phyloP scores from a whole-genome alignment of 2,329 filamentous ascomycete species.

The Botrytis deweyae region DNA sequence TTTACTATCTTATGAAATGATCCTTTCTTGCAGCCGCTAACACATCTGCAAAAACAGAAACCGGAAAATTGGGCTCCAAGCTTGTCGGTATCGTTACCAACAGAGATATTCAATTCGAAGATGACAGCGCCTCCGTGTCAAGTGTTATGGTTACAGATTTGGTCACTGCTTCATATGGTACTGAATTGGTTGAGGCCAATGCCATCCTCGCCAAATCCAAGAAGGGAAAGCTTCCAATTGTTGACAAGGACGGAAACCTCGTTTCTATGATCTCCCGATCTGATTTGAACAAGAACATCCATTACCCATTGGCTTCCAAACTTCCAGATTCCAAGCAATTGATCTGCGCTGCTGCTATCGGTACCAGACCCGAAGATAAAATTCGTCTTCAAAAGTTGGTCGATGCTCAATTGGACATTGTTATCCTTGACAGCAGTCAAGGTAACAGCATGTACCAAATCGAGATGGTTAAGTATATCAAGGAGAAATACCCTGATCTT shows the following conservation, averaged over 20 bases:
- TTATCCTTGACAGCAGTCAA: conserved; percentile 93
- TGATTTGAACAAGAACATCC: conserved; percentile 97
- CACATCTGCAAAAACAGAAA: conserved; percentile 57
- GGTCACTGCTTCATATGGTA: conserved; percentile 79
- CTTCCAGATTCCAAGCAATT: conserved; percentile 96
- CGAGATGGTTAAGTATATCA: conserved; percentile 96
- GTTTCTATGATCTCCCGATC: conserved; percentile 91
- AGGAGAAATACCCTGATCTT: conserved; percentile 77
- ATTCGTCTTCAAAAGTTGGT: conserved; percentile 80
- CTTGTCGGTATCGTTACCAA: conserved; percentile 97
- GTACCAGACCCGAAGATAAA: conserved; percentile 93
- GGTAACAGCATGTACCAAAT: conserved; percentile 99
- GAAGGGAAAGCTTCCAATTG: conserved; percentile 96
- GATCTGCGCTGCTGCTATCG: conserved; percentile 91
- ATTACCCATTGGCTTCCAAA: conserved; percentile 96
- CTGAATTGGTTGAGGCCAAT: conserved; percentile 86
- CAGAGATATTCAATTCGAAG: conserved; percentile 96
- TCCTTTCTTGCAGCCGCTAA: conserved; percentile 41
- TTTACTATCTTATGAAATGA: conserved; percentile 21
- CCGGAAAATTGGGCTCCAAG: conserved; percentile 90
- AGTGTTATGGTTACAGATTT: conserved; percentile 95
- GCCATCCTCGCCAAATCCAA: conserved; percentile 90
- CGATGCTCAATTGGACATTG: conserved; percentile 92
- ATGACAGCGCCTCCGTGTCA: conserved; percentile 68
- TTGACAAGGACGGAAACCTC: conserved; percentile 79